Percentiles rank a stretch among this genome's conserved stretches.
These are phyloP conservation scores for Phlegmacium glaucopus DNA, from an alignment of 768 basidiomycete genomes.

Conservation along the genomic window DNA sequence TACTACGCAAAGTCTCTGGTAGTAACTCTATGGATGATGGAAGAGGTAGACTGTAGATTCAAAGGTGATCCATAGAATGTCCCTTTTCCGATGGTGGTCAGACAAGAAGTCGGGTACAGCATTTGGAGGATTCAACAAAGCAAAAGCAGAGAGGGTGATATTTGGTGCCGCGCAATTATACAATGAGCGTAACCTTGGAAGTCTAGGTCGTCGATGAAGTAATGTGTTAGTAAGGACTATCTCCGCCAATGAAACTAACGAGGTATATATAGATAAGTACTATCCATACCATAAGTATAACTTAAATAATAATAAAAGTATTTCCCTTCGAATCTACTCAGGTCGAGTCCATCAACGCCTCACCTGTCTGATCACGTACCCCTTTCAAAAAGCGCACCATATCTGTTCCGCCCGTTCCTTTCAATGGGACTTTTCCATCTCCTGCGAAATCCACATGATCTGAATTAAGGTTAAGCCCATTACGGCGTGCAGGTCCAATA, in stretches of 20 bases:
- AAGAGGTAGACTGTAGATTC: slow-evolving; percentile 71
- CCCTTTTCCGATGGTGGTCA: slow-evolving; percentile 75
- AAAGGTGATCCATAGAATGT: slow-evolving; percentile 79
- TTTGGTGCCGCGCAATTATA: slow-evolving; percentile 77
- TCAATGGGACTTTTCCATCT: slow-evolving; percentile 31
- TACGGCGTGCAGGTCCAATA: slow-evolving; percentile 57
- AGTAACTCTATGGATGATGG: slow-evolving; percentile 41
- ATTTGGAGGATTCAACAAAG: slow-evolving; percentile 46
- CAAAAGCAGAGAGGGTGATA: slow-evolving; percentile 75
- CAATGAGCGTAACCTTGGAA: slow-evolving; percentile 53
- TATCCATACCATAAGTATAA: too few relatives aligned
- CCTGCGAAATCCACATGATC: slow-evolving; percentile 7
- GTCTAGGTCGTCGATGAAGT: slow-evolving; percentile 9
- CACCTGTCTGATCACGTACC: slow-evolving; percentile 60
- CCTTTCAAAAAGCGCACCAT: slow-evolving; percentile 74
- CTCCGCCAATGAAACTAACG: too few relatives aligned
- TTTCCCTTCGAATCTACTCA: not conserved
- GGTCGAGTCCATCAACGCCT: not conserved
- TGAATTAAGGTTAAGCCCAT: slow-evolving; percentile 13
- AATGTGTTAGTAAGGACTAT: too few relatives aligned
- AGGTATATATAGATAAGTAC: too few relatives aligned
- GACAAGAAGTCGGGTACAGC: slow-evolving; percentile 37
- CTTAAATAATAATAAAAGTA: too few relatives aligned
- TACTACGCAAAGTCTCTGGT: slow-evolving; percentile 49
- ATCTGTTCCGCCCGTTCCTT: slow-evolving; percentile 79